A percentile compares a stretch with the other conserved stretches of the same genome.
Conservation (phyloP, 257 asterid genomes). For the Striga asiatica region DNA sequence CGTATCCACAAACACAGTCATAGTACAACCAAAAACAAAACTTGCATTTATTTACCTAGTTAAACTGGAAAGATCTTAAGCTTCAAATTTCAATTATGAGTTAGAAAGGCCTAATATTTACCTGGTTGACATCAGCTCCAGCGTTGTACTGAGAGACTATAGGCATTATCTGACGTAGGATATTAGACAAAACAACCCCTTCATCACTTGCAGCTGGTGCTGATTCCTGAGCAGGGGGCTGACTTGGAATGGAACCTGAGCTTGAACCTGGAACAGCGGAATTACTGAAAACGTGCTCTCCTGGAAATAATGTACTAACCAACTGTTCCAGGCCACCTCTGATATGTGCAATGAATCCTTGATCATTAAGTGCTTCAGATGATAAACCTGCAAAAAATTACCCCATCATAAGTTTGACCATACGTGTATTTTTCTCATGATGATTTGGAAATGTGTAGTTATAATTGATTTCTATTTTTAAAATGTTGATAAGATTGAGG, state of each 20-base stretch:
- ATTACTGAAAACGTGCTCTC: conserved; percentile 29
- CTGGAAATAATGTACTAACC: conserved; percentile 39
- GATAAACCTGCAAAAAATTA: background rate
- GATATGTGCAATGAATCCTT: conserved; percentile 33
- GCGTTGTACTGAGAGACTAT: conserved; percentile 34
- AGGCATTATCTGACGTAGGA: conserved; percentile 74
- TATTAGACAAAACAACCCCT: conserved; percentile 50
- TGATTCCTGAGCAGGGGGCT: conserved; percentile 20
- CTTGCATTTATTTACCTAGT: background rate
- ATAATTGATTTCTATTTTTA: too few relatives aligned
- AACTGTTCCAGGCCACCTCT: conserved; percentile 48
- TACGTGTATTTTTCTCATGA: too few relatives aligned
- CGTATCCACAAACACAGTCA: background rate
- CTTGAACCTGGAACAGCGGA: conserved; percentile 14
- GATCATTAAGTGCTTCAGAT: conserved; percentile 35
- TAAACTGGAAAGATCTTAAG: background rate
- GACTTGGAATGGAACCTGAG: conserved; percentile 19
- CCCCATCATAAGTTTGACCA: too few relatives aligned
- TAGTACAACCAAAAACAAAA: background rate
- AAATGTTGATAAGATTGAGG: too few relatives aligned
- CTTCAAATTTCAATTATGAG: background rate
- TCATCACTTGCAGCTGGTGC: conserved; percentile 37
- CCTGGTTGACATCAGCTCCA: conserved; percentile 30
- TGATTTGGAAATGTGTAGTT: too few relatives aligned
- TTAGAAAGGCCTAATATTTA: conserved; percentile 5